These are phyloP conservation scores for Gossypium longicalyx DNA, from an alignment of 345 rosid species.

Conservation along the genomic window DNA sequence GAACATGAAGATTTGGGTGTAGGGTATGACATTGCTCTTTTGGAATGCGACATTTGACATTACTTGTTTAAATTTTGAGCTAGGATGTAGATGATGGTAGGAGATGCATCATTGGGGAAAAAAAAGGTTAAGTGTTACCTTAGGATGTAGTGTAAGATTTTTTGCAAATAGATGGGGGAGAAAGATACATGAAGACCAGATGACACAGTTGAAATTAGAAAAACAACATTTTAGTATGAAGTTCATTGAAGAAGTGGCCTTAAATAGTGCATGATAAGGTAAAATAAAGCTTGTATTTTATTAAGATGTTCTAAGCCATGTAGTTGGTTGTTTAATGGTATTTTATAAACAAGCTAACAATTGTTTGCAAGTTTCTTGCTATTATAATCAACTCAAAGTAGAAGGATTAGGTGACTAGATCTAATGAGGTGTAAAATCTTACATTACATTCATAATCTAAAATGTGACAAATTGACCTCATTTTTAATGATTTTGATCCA, in stretches of 20 bases:
- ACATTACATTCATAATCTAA: no score
- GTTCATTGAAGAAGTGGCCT: background rate
- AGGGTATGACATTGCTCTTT: no score
- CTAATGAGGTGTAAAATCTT: no score
- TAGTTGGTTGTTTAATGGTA: background rate
- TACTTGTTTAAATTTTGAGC: background rate
- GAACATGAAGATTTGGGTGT: background rate
- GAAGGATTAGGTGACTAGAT: no score
- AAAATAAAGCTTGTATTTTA: background rate
- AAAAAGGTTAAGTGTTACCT: background rate
- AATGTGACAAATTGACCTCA: no score
- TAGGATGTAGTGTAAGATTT: background rate
- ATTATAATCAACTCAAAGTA: no score
- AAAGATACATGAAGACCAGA: background rate
- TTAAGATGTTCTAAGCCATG: background rate
- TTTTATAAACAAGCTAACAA: background rate
- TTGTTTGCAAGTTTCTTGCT: background rate
- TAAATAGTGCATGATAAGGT: background rate
- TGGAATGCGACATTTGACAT: background rate
- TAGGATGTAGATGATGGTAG: no score
- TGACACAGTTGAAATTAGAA: background rate
- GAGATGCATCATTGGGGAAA: background rate
- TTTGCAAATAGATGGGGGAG: background rate
- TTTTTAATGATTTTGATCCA: no score
- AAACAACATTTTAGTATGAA: background rate